phyloP scores from a whole-genome alignment of 352 stramenopile genomes.

The Globisporangium solare region DNA sequence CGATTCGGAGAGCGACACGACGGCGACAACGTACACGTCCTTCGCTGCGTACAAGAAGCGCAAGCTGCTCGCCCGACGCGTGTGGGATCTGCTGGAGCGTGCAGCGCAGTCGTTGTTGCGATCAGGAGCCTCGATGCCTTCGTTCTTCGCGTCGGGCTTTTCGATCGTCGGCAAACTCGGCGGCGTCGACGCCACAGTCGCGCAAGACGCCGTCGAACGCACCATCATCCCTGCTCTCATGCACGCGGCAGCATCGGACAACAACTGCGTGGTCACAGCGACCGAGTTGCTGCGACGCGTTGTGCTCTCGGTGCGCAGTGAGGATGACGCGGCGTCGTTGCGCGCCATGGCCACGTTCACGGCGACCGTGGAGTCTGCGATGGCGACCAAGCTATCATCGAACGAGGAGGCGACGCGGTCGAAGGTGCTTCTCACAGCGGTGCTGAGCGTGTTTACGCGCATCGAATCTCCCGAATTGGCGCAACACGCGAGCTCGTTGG shows the following conservation, averaged over 20 bases:
- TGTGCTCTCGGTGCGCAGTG: slow-evolving; percentile 9
- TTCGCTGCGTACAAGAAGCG: slow-evolving; percentile 32
- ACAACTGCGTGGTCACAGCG: neutral
- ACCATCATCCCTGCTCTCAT: slow-evolving; percentile 32
- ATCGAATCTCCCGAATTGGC: slow-evolving; percentile 11
- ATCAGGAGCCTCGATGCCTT: neutral
- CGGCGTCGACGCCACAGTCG: slow-evolving; percentile 20
- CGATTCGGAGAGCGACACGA: neutral
- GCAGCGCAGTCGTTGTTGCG: slow-evolving; percentile 5
- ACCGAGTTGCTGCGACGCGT: slow-evolving; percentile 13
- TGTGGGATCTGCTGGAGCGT: slow-evolving; percentile 33
- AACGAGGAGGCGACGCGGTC: neutral
- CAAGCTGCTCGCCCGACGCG: slow-evolving; percentile 30
- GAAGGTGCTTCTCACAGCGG: slow-evolving; percentile 5
- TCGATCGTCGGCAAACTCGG: slow-evolving; percentile 21
- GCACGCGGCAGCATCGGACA: slow-evolving; percentile 11
- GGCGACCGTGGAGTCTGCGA: slow-evolving; percentile 4
- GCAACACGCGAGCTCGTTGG: slow-evolving; percentile 6
- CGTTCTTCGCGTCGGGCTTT: slow-evolving; percentile 36
- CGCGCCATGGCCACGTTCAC: slow-evolving; percentile 1
- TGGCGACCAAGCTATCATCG: slow-evolving; percentile 2
- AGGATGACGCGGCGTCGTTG: neutral
- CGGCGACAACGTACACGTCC: slow-evolving; percentile 12
- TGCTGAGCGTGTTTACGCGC: slow-evolving; percentile 16
- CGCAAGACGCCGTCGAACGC: slow-evolving; percentile 15